These are phyloP conservation scores for Pythium periplocum DNA, from an alignment of 352 stramenopile species.

Conservation along the genomic window DNA sequence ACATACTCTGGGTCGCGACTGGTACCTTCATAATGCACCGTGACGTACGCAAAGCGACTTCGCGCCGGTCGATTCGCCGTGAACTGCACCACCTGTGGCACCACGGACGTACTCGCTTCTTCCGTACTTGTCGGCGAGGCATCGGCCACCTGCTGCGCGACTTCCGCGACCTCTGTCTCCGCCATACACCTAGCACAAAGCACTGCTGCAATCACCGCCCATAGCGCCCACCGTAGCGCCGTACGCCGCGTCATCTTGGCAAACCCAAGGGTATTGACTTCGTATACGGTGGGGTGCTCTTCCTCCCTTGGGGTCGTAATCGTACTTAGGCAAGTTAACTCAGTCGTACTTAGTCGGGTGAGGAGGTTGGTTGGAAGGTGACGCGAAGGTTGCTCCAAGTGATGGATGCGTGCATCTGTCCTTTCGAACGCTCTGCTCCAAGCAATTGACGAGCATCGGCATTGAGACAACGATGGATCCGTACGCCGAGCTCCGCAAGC, in stretches of 20 bases:
- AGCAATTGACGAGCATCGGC: conserved; percentile 8
- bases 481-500: conserved; percentile 76
- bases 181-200: not conserved
- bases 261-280: no score
- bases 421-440: conserved; percentile 16
- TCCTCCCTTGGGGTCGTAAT: not conserved
- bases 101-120: conserved; percentile 1
- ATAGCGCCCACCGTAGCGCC: no score
- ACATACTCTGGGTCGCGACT: conserved; percentile 81
- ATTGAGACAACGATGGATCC: conserved; percentile 41
- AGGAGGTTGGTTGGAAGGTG: conserved; percentile 7
- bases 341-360: conserved; percentile 7
- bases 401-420: conserved; percentile 20
- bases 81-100: conserved; percentile 15
- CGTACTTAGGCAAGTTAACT: not conserved
- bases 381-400: conserved; percentile 33
- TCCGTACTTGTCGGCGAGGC: not conserved
- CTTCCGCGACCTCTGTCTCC: not conserved
- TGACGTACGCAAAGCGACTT: conserved; percentile 82
- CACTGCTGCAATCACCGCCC: not conserved
- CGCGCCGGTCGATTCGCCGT: conserved; percentile 18
- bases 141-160: not conserved
- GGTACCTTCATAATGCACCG: conserved; percentile 83
- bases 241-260: no score
- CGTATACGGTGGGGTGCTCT: no score